A percentile compares a stretch with the other conserved stretches of the same genome.
Conservation (phyloP, 75 land plant genomes). For the Picea glauca region DNA sequence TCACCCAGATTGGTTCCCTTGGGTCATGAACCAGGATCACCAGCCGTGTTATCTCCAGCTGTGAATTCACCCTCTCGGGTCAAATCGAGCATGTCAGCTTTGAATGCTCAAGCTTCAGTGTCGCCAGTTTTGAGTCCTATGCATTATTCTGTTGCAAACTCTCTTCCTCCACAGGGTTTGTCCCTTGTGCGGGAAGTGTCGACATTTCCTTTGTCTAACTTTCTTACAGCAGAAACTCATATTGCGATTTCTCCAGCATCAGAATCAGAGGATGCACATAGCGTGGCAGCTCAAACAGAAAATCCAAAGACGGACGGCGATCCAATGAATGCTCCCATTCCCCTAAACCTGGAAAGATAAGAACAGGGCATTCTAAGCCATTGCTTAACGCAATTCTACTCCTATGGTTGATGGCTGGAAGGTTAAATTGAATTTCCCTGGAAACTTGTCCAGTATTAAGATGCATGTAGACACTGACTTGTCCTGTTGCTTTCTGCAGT, state of each 20-base stretch:
- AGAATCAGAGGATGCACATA: background rate
- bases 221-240: background rate
- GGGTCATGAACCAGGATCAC: conserved; percentile 4
- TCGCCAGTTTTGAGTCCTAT: background rate
- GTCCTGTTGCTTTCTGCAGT: background rate
- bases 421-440: background rate
- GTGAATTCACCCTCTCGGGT: background rate
- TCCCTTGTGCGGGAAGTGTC: background rate
- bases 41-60: background rate
- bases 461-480: background rate
- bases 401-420: background rate
- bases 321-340: background rate
- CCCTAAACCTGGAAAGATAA: background rate
- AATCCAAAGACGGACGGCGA: background rate
- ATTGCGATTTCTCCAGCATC: background rate
- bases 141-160: background rate
- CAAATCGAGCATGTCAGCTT: background rate
- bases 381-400: background rate
- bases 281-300: background rate
- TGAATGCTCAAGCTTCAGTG: background rate
- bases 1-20: background rate
- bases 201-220: background rate
- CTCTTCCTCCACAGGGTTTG: background rate
- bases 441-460: background rate
- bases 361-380: background rate